Base-by-base conservation (phyloP, 306 rosid genomes). In the Morella rubra region DNA sequence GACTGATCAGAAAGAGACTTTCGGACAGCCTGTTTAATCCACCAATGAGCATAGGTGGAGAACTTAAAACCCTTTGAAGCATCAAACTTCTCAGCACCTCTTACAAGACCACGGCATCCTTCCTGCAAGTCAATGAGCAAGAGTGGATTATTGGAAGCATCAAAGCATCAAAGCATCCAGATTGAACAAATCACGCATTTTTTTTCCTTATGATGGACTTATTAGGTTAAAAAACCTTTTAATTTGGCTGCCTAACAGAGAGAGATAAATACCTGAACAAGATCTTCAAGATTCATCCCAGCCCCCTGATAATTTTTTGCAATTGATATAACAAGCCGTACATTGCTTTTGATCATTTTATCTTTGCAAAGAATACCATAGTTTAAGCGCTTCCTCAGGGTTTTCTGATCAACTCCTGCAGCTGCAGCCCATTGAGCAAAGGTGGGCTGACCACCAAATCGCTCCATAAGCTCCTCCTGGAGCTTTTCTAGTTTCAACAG, bases 31-130 rank as follows among this genome's bases (percentile, higher is more conserved):
- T 92, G 97, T 85, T 90, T 95, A 74, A 95, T 95, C 98, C 97
- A 95, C 98, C 98, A 95, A 68, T 95, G 98, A 66, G 97, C 98
- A 77, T 95, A 95, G 84, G 98, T 95, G 47, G 98, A 95, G 89
- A 95, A 95, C 89, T 90, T 95, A 78, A 95, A 95, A 75, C 98
- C 98, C 83, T 90, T 95, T 68, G 98, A 86, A 68, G 91, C 98
- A 79, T 95, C 98, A 81, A 89, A 95, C 87, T 90, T 95, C 80
- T 95, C 98, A 3, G 91, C 88, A 77, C 97, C 97, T 85, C 89
- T 88, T 78, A 89, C 92, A 72, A 95, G 97, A 72, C 98, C 98
- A 79, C 98, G 90, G 72, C 97, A 95, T 80, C 98, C 98, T 89
- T 92, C 97, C 98, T 95, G 76, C 24, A 68, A 78, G 54, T 79